Evolutionary conservation across 78 protist species (phyloP).

Genomic region (Creolimax fragrantissima): DNA sequence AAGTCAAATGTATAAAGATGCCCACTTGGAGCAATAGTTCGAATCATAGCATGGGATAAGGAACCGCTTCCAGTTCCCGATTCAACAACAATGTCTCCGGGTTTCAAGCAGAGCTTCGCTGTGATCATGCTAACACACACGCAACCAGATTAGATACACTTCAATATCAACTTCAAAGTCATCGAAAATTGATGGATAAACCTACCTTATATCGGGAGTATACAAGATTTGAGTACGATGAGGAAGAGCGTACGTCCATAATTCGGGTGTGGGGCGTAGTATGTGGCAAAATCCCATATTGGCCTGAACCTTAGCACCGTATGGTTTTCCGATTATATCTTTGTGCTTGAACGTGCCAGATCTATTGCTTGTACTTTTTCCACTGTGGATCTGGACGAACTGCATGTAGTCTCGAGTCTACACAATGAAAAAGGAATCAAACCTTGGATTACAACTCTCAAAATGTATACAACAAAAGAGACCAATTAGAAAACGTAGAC

Average conservation of each 20-base stretch:
- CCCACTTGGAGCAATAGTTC: conserved; percentile 51
- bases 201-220: conserved; percentile 42
- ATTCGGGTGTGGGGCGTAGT: conserved; percentile 36
- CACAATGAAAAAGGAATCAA: not conserved
- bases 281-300: not conserved
- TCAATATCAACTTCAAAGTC: conserved; percentile 26
- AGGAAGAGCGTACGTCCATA: conserved; percentile 57
- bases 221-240: conserved; percentile 82
- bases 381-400: not conserved
- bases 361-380: not conserved
- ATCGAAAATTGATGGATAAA: conserved; percentile 14
- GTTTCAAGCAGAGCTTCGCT: not conserved
- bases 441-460: too few relatives aligned
- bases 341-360: not conserved
- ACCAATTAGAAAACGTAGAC: too few relatives aligned
- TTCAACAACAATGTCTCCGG: not conserved
- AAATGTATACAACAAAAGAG: too few relatives aligned
- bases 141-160: conserved; percentile 12
- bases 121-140: not conserved
- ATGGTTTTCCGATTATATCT: not conserved
- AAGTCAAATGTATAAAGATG: conserved; percentile 64
- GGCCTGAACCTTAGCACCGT: conserved; percentile 7
- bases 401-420: not conserved
- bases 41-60: conserved; percentile 41
- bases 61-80: conserved; percentile 75